phyloP scores from a whole-genome alignment of 2,329 filamentous ascomycete species.

The Parasarocladium wereldwijsianum region DNA sequence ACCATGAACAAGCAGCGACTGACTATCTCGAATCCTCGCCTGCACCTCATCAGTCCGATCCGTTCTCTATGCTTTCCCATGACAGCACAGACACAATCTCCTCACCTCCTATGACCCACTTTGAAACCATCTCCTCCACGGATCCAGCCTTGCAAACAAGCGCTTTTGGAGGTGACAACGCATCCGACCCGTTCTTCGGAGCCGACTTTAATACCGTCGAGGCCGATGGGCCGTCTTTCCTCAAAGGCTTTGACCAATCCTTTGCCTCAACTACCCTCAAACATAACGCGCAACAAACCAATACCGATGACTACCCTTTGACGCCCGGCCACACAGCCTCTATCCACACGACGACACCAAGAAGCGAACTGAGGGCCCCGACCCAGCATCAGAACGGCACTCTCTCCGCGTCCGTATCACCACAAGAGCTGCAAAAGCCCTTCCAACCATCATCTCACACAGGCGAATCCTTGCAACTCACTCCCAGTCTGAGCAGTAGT shows the following conservation, averaged over 20 bases:
- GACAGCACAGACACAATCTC: conserved; percentile 16
- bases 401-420: conserved; percentile 22
- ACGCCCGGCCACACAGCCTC: conserved; percentile 38
- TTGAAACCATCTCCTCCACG: conserved; percentile 23
- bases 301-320: conserved; percentile 25
- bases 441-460: conserved; percentile 18
- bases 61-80: conserved; percentile 29
- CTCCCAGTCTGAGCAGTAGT: conserved; percentile 33
- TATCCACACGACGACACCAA: conserved; percentile 28
- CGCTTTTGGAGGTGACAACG: conserved; percentile 30
- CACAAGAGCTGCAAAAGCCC: conserved; percentile 25
- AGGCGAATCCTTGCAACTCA: conserved; percentile 23
- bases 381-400: conserved; percentile 10
- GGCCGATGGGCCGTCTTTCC: conserved; percentile 27
- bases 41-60: conserved; percentile 16
- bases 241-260: conserved; percentile 18
- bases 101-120: conserved; percentile 13
- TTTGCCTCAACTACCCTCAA: conserved; percentile 7
- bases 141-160: conserved; percentile 33
- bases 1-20: conserved; percentile 16
- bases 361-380: conserved; percentile 16
- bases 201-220: conserved; percentile 29
- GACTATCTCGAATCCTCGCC: conserved; percentile 16
- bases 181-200: conserved; percentile 34
- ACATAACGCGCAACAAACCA: no score